Evolutionary conservation across 2,329 filamentous ascomycete genomes (phyloP), one percentile per base, ranked within the genome.

Genomic region (Aspergillus cejpii): DNA sequence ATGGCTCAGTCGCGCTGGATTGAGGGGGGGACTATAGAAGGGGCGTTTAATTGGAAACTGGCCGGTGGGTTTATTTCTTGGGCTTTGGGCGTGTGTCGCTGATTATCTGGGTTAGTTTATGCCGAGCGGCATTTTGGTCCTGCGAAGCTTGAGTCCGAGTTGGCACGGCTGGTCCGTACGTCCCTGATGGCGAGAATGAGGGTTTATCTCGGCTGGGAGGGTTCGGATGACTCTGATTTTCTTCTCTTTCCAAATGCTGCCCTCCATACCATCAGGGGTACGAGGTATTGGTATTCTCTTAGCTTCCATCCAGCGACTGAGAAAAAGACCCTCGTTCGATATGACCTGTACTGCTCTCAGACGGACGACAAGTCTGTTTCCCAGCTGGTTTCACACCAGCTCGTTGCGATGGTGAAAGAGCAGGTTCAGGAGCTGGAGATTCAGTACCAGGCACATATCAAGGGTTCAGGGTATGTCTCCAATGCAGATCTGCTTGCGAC

Each of bases 41-140:
- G 59, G 0, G 24, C 31, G 0, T 66, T 66, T 11, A 65, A 66
- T 40, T 67, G 64, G 64, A 67, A 67, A 48, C 21, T 55, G 19
- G 53, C 49, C 8, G 33, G 64, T 66, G 21, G 55, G 55, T 51
- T 24, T 39, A 7, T 15, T 6, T 11, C 2, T 31, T 3, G n/a
- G 10, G 11, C 12, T 15, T 2, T 19, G 12, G 5, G 7, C 6
- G 14, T 2, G 15, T 6, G 10, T 15, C 20, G 23, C 7, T 27
- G 15, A 23, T 23, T 27, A 14, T 20, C 19, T 15, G 10, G 7
- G 14, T 38, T 6, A 33, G 47, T 48, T n/a, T 19, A 56, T 47
- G 48, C 19, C 38, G 14, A 14, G n/a, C 8, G 44, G 34, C 33
- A 26, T 26, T 8, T 49, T 5, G 12, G 44, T 15, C 6, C 3